A percentile compares a stretch with the other conserved stretches of the same genome.
Evolutionary conservation across 2,329 filamentous ascomycete genomes (phyloP).

Genomic region (Aspergillus novofumigatus): DNA sequence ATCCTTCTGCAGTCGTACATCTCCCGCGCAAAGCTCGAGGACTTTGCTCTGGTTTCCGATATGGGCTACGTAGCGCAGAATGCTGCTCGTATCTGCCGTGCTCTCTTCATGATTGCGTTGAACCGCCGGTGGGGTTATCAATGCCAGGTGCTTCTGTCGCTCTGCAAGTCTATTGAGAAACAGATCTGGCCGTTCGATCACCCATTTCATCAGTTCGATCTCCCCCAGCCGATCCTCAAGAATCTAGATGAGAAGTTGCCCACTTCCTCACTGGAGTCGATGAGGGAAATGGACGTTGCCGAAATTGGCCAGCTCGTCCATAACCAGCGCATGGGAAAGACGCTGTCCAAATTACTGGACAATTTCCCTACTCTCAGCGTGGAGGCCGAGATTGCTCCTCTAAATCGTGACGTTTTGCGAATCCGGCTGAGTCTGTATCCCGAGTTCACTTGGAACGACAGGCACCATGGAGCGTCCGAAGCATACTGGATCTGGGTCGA

Average conservation of each 20-base stretch:
- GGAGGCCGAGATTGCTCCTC: constrained; percentile 88
- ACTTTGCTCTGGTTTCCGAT: constrained; percentile 90
- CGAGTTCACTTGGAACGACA: constrained; percentile 92
- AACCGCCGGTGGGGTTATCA: constrained; percentile 95
- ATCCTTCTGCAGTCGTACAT: constrained; percentile 93
- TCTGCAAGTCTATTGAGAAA: constrained; percentile 97
- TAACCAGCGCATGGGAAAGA: constrained; percentile 80
- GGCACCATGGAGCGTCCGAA: constrained; percentile 87
- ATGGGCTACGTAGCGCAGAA: constrained; percentile 95
- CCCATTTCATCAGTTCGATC: constrained; percentile 89
- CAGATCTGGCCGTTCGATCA: constrained; percentile 94
- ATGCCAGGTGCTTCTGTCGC: constrained; percentile 81
- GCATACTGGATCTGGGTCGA: constrained; percentile 99
- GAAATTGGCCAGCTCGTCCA: constrained; percentile 91
- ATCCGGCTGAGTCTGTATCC: constrained; percentile 82
- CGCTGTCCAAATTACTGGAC: constrained; percentile 73
- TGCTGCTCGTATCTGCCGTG: constrained; percentile 86
- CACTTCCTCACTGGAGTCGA: constrained; percentile 68
- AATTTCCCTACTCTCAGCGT: constrained; percentile 90
- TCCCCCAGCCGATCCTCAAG: constrained; percentile 76
- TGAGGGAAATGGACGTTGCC: constrained; percentile 87
- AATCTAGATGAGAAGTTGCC: constrained; percentile 79
- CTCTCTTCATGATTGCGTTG: constrained; percentile 94
- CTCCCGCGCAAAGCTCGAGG: constrained; percentile 78
- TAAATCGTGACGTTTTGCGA: constrained; percentile 92